Evolutionary conservation across 768 basidiomycete genomes (phyloP).

Genomic region (Pleurotus ostreatus): DNA sequence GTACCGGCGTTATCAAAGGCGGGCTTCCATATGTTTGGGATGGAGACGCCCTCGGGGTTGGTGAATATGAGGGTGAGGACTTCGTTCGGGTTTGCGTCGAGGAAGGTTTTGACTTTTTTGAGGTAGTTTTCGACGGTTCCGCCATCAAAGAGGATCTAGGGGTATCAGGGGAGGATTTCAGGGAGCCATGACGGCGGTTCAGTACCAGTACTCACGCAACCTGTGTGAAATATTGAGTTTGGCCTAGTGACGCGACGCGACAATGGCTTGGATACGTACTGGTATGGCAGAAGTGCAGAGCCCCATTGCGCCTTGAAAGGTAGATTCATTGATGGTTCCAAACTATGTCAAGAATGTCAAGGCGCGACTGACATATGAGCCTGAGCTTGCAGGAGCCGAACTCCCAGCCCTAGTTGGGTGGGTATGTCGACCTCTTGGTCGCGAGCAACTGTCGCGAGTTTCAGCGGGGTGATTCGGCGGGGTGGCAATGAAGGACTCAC

Average conservation of each 20-base stretch:
- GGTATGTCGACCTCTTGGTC: slow-evolving; percentile 50
- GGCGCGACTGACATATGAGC: slow-evolving; percentile 33
- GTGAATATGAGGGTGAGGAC: slow-evolving; percentile 65
- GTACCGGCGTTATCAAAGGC: slow-evolving; percentile 48
- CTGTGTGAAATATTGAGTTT: slow-evolving; percentile 16
- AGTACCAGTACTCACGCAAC: slow-evolving; percentile 23
- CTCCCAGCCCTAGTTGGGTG: slow-evolving; percentile 44
- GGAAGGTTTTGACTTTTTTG: slow-evolving; percentile 47
- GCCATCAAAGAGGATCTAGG: slow-evolving; percentile 47
- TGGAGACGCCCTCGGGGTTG: slow-evolving; percentile 54
- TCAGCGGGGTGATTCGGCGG: too few relatives aligned
- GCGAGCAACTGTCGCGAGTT: slow-evolving; percentile 19
- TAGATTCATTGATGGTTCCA: neutral
- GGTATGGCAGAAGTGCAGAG: slow-evolving; percentile 66
- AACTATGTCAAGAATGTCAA: neutral
- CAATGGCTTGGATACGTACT: slow-evolving; percentile 29
- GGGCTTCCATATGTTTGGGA: slow-evolving; percentile 46
- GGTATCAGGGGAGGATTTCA: neutral
- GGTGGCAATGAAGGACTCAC: slow-evolving; percentile 23
- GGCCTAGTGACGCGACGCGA: neutral
- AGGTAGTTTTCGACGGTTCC: slow-evolving; percentile 48
- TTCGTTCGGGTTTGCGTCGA: slow-evolving; percentile 60
- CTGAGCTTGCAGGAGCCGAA: slow-evolving; percentile 60
- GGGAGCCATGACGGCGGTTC: too few relatives aligned
- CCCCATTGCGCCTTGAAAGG: slow-evolving; percentile 30